Base-by-base conservation (phyloP, 192 early-diverging fungal genomes). In the Linnemannia elongata region DNA sequence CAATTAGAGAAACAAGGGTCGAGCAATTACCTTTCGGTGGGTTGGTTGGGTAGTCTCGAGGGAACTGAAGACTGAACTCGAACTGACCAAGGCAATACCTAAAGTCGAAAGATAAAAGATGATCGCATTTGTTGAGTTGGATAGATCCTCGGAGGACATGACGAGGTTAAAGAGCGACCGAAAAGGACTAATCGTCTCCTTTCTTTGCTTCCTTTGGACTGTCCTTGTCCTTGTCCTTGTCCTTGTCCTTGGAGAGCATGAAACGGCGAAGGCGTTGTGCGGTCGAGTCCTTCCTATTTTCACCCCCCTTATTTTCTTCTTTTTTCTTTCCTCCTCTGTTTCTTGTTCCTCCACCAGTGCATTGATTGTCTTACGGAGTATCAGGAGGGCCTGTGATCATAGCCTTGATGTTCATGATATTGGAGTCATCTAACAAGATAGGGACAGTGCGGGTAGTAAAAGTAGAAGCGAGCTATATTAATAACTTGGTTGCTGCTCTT, bases 391-490 rank as follows among this genome's bases (percentile, higher is more conserved):
- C 93, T 15, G 89, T 90, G 75, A 94, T 89, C 72, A 94, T 83
- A 30, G 93, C 92, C 78, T 94, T 92, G 77, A 93, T 90, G 82
- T 92, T 92, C 75, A 89, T 93, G 80, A 94, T 89, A 88, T 94
- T 89, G 6, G 78, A 82, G 66, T 94, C 93, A 77, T 90, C 87
- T 87, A 81, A 33, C 24, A n/a, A n/a, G 45, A 70, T 10, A 36
- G 36, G 55, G 75, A 38, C 24, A 68, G 30, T 77, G 42, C n/a
- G 41, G n/a, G 41, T 63, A 44, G 72, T 52, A 73, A 63, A 73
- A 39, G 75, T 12, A 70, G 47, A 69, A 69, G 24, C 22, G 35
- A 0, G 15, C 2, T 41, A n/a, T 41, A 41, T 42, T 42, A 41
- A 22, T 41, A n/a, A 12, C n/a, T 69, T 69, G 7, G 49, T 22